phyloP scores from a whole-genome alignment of 2,329 filamentous ascomycete genomes.

The Colletotrichum theobromicola region DNA sequence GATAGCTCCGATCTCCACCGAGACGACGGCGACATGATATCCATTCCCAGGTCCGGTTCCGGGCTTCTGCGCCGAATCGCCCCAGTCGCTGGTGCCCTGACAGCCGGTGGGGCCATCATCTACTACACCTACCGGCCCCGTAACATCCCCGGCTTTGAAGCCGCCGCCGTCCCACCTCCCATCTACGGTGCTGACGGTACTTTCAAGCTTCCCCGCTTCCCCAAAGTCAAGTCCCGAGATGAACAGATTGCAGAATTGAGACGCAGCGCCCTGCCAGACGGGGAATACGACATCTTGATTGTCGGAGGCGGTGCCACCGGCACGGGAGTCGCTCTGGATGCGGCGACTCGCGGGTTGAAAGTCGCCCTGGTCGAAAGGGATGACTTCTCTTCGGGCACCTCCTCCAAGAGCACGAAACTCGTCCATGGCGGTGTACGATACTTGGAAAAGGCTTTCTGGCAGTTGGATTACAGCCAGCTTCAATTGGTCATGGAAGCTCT shows the following conservation, averaged over 20 bases:
- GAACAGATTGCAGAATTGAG: conserved; percentile 70
- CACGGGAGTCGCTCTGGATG: conserved; percentile 74
- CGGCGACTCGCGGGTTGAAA: conserved; percentile 72
- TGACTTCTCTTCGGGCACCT: conserved; percentile 76
- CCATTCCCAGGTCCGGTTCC: not conserved
- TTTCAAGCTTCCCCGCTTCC: conserved; percentile 71
- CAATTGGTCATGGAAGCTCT: conserved; percentile 74
- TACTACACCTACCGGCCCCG: conserved; percentile 68
- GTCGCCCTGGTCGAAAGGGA: conserved; percentile 76
- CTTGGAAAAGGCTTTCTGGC: conserved; percentile 78
- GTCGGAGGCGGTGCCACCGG: conserved; percentile 77
- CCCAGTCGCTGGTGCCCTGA: conserved; percentile 45
- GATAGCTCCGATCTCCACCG: not conserved
- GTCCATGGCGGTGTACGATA: conserved; percentile 80
- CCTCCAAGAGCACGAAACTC: conserved; percentile 77
- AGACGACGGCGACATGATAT: not conserved
- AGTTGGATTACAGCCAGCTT: conserved; percentile 77
- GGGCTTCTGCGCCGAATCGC: conserved; percentile 46
- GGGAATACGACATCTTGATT: conserved; percentile 71
- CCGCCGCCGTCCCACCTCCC: conserved; percentile 72
- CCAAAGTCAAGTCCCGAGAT: conserved; percentile 63
- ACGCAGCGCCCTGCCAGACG: conserved; percentile 44
- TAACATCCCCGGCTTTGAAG: conserved; percentile 73
- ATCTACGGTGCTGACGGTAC: conserved; percentile 72
- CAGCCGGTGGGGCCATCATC: conserved; percentile 49